Evolutionary conservation across 768 basidiomycete genomes (phyloP).

Genomic region (Plicaturopsis crispa): DNA sequence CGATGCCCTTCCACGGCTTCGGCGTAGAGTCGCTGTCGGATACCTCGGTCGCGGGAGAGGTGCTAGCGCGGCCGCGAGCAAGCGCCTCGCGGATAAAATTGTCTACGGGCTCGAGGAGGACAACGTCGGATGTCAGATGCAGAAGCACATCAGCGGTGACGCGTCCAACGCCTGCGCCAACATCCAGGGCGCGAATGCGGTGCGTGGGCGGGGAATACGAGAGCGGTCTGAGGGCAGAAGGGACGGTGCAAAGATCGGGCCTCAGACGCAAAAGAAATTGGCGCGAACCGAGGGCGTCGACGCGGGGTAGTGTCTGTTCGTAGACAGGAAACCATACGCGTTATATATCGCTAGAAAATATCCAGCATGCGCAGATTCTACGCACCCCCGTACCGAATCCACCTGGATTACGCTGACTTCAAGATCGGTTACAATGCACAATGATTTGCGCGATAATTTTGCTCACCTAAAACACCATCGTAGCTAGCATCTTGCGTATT

Average conservation of each 20-base stretch:
- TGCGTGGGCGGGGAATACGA: constrained; percentile 20
- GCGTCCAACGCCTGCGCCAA: constrained; percentile 91
- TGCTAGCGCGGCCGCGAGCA: constrained; percentile 23
- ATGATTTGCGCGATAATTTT: constrained; percentile 2
- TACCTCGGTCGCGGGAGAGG: constrained; percentile 24
- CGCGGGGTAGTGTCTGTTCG: constrained; percentile 86
- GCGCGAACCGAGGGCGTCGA: constrained; percentile 87
- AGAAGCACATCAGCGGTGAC: constrained; percentile 86
- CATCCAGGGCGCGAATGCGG: constrained; percentile 76
- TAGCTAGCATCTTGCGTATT: constrained; percentile 68
- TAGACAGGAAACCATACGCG: constrained; percentile 5
- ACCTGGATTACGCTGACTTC: constrained; percentile 24
- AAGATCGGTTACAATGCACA: constrained; percentile 27
- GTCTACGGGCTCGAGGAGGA: constrained; percentile 83
- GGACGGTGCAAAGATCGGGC: constrained; percentile 71
- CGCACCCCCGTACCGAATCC: constrained; percentile 50
- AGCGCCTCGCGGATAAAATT: constrained; percentile 70
- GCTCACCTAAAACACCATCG: constrained; percentile 78
- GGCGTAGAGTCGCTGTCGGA: constrained; percentile 11
- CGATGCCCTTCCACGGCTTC: constrained; percentile 60
- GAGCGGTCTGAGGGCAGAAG: constrained; percentile 61
- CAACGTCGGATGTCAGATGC: constrained; percentile 81
- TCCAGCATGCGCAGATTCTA: constrained; percentile 25
- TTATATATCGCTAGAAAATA: neutral
- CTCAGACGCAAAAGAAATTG: constrained; percentile 78